Evolutionary conservation across 1,139 yeast genomes (phyloP), one percentile per base, ranked within the genome.

Genomic region (Saccharomyces pastorianus): DNA sequence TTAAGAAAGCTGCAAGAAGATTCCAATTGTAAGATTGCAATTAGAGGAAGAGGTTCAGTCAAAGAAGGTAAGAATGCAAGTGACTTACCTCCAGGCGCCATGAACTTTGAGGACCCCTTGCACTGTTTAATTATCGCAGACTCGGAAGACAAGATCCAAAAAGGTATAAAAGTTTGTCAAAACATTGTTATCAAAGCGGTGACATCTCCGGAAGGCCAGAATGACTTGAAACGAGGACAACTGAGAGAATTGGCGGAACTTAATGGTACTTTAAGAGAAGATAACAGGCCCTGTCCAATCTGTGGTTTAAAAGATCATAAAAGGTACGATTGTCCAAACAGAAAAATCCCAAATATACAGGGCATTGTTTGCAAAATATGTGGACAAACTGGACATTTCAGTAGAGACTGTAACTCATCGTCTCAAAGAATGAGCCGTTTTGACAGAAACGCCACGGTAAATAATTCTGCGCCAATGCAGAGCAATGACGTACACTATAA

Each of bases 21-120:
- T 52, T 84, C 95, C 51, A 96, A 96, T 0, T 96, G 97, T 25
- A 80, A 79, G 58, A 84, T 91, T 58, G 95, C 91, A 2, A 86
- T 91, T 46, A 76, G 98, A 63, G 98, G 98, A 42, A 84, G 86
- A 63, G 99, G 99, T 0, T 90, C 98, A 0, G 95, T 90, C 23
- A 93, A 93, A 66, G 96, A 89, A 66, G 98, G 98, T 47, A 86
- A 85, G 68, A 79, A 80, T 56, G 71, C 78, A 13, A 67, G 72
- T 27, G 78, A 77, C 56, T 71, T 77, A 8, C 76, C 78, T 3
- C 74, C 76, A 49, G 73, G 75, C 26, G 71, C 73, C 1, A 78
- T 82, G 54, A 79, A 81, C 55, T 69, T 81, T 62, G 81, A 82
- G 62, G 99, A 93, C 56, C 96, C 89, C 50, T 72, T 95, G 56